Conservation (phyloP, 495 filamentous ascomycete genomes). For the Podospora conica region DNA sequence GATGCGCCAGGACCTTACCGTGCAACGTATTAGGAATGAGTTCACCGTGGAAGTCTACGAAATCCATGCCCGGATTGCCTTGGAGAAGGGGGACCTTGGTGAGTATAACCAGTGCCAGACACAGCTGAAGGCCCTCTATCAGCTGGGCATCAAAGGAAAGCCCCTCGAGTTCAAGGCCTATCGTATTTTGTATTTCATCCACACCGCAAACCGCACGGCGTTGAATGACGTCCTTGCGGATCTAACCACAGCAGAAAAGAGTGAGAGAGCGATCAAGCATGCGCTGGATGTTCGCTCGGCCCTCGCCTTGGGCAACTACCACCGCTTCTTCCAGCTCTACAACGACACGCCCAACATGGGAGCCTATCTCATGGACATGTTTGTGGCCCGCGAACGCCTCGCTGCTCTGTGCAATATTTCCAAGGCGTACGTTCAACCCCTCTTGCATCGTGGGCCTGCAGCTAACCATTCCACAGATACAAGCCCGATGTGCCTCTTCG, state of each 20-base stretch:
- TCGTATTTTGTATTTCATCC: slow-evolving; percentile 99
- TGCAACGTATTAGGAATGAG: slow-evolving; percentile 91
- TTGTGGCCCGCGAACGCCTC: slow-evolving; percentile 87
- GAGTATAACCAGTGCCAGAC: slow-evolving; percentile 99
- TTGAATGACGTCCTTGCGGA: slow-evolving; percentile 97
- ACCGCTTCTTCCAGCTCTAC: slow-evolving; percentile 93
- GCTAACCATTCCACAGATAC: slow-evolving; percentile 59
- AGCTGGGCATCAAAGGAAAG: slow-evolving; percentile 78
- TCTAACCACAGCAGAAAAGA: slow-evolving; percentile 94
- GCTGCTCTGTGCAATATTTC: slow-evolving; percentile 84
- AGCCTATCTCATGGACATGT: slow-evolving; percentile 98
- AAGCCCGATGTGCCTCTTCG: slow-evolving; percentile 81
- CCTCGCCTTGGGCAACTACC: slow-evolving; percentile 89
- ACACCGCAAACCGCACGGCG: slow-evolving; percentile 95
- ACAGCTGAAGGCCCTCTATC: slow-evolving; percentile 86
- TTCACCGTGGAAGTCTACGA: slow-evolving; percentile 96
- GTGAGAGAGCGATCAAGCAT: slow-evolving; percentile 76
- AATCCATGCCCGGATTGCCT: slow-evolving; percentile 92
- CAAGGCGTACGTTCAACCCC: slow-evolving; percentile 68
- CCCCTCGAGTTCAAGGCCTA: slow-evolving; percentile 97
- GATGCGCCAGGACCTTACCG: slow-evolving; percentile 93
- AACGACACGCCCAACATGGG: slow-evolving; percentile 95
- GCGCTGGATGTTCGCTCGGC: slow-evolving; percentile 87
- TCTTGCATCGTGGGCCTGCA: not conserved
- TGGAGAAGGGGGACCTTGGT: slow-evolving; percentile 99